Evolutionary conservation across 2,329 filamentous ascomycete genomes (phyloP).

Genomic region (Helminthosporium solani): DNA sequence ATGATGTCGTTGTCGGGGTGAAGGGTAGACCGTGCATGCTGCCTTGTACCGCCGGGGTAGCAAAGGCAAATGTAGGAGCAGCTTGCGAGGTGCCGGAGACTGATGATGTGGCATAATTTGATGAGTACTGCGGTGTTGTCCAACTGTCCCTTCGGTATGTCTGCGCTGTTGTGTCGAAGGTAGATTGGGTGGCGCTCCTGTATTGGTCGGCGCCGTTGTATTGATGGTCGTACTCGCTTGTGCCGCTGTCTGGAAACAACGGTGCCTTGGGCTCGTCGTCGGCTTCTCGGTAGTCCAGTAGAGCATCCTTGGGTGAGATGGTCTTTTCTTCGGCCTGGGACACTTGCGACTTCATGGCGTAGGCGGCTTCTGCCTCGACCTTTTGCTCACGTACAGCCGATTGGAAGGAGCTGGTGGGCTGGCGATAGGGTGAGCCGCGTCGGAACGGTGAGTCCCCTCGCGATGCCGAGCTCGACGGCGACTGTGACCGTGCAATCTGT

Average conservation of each 20-base stretch:
- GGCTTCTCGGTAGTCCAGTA: constrained; percentile 78
- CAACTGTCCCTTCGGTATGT: constrained; percentile 38
- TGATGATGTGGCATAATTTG: constrained; percentile 36
- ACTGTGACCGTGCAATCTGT: constrained; percentile 66
- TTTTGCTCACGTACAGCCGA: constrained; percentile 63
- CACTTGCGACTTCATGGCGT: constrained; percentile 45
- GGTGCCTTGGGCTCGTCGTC: constrained; percentile 71
- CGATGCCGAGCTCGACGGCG: constrained; percentile 53
- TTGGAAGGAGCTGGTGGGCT: constrained; percentile 45
- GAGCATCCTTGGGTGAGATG: constrained; percentile 90
- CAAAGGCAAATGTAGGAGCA: constrained; percentile 49
- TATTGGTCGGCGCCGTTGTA: constrained; percentile 47
- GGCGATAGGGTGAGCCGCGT: constrained; percentile 57
- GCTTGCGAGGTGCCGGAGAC: constrained; percentile 31
- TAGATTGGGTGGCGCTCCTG: constrained; percentile 38
- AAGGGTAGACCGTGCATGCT: constrained; percentile 37
- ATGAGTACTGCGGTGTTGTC: constrained; percentile 38
- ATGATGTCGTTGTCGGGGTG: constrained; percentile 31
- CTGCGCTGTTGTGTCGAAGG: constrained; percentile 36
- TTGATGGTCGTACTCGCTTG: constrained; percentile 52
- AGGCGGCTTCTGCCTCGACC: constrained; percentile 58
- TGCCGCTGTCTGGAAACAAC: constrained; percentile 67
- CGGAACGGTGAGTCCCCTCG: constrained; percentile 81
- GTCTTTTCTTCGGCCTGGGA: constrained; percentile 60
- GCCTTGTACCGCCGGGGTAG: constrained; percentile 42